A percentile compares a stretch with the other conserved stretches of the same genome.
Evolutionary conservation across 768 basidiomycete genomes (phyloP).

Genomic region (Coprinopsis cinerea): DNA sequence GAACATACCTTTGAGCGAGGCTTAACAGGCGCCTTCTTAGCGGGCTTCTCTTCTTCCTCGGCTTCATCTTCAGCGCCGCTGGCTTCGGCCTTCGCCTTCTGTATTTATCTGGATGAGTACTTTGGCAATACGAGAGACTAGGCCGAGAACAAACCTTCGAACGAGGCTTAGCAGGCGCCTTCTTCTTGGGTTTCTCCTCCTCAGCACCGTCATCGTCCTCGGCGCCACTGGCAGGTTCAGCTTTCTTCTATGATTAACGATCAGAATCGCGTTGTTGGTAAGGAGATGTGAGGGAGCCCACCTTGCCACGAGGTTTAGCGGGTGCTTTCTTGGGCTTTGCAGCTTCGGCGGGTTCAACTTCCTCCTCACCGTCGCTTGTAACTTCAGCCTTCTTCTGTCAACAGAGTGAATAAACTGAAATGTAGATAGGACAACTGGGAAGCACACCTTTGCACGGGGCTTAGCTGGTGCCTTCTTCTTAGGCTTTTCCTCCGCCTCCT

Average conservation of each 20-base stretch:
- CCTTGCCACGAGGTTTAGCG: constrained; percentile 14
- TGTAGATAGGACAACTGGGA: constrained; percentile 5
- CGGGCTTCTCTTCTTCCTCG: constrained; percentile 23
- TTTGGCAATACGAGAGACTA: background rate
- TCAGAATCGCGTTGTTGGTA: background rate
- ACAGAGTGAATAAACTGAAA: background rate
- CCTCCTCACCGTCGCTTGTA: constrained; percentile 14
- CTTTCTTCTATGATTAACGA: constrained; percentile 7
- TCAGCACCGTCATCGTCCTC: constrained; percentile 38
- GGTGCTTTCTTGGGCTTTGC: constrained; percentile 33
- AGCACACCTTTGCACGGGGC: constrained; percentile 15
- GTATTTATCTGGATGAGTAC: constrained; percentile 13
- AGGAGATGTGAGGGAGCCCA: constrained; percentile 9
- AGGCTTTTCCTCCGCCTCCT: constrained; percentile 36
- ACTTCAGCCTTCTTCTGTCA: constrained; percentile 16
- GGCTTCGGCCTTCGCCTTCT: constrained; percentile 26
- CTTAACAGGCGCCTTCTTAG: constrained; percentile 33
- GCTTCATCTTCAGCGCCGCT: constrained; percentile 26
- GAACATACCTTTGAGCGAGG: constrained; percentile 23
- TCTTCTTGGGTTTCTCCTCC: constrained; percentile 50
- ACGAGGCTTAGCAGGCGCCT: constrained; percentile 29
- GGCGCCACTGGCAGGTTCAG: constrained; percentile 23
- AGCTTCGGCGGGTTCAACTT: constrained; percentile 14
- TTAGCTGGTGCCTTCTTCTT: constrained; percentile 25
- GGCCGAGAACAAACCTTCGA: constrained; percentile 19